phyloP scores from a whole-genome alignment of 345 rosid species.

The Brassica incana region DNA sequence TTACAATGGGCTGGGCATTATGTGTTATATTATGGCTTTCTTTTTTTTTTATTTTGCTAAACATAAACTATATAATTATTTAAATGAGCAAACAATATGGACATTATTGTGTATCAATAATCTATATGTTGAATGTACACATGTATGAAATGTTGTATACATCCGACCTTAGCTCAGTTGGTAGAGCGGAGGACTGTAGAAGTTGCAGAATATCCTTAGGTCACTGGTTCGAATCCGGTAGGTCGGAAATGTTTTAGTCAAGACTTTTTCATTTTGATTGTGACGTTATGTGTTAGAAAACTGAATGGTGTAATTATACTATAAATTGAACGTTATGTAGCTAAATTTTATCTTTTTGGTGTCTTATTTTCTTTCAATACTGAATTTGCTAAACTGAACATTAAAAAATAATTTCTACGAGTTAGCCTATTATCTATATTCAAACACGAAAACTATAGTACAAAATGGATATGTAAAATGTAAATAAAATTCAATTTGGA shows the following conservation, averaged over 20 bases:
- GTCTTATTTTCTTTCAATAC: no score
- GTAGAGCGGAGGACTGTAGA: slow-evolving; percentile 99
- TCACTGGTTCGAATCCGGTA: slow-evolving; percentile 72
- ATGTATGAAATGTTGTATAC: neutral
- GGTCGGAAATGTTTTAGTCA: slow-evolving; percentile 39
- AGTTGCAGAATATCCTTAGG: slow-evolving; percentile 41
- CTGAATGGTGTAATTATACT: neutral
- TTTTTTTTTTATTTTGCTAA: neutral
- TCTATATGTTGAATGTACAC: neutral
- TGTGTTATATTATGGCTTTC: neutral
- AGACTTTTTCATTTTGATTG: no score
- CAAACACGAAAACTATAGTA: no score
- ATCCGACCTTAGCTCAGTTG: slow-evolving; percentile 87
- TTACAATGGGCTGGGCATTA: neutral
- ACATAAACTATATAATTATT: neutral
- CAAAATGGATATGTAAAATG: no score
- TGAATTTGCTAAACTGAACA: no score
- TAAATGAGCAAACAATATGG: neutral
- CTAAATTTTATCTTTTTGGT: neutral
- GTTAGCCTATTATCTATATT: no score
- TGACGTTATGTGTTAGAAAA: neutral
- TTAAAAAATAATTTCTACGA: no score
- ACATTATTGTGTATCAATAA: no score
- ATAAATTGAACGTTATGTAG: neutral
- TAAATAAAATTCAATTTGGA: no score